Evolutionary conservation across 306 rosid genomes (phyloP).

Genomic region (Vigna hirtella): DNA sequence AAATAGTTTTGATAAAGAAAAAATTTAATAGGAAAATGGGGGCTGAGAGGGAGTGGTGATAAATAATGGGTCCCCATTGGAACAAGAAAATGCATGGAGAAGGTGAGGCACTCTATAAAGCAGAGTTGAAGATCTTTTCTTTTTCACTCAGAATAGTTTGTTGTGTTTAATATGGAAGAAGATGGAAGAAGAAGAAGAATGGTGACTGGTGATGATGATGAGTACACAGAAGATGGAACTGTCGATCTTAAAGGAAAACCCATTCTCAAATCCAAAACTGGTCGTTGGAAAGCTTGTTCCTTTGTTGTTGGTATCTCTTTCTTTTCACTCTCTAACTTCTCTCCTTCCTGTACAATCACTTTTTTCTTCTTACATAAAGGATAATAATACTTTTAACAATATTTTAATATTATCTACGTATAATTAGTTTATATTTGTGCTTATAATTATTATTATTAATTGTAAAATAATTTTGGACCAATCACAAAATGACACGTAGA

Average conservation of each 20-base stretch:
- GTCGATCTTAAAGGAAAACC: slow-evolving; percentile 83
- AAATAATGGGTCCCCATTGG: not conserved
- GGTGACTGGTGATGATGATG: not conserved
- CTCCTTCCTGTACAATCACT: too few species aligned
- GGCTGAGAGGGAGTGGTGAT: not conserved
- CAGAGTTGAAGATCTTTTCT: too few species aligned
- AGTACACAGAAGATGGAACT: slow-evolving; percentile 77
- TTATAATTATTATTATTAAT: too few species aligned
- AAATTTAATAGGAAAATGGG: too few species aligned
- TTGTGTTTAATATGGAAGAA: slow-evolving; percentile 41
- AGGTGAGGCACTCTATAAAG: slow-evolving; percentile 5
- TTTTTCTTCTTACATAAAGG: too few species aligned
- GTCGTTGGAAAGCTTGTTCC: slow-evolving; percentile 86
- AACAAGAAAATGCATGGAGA: not conserved
- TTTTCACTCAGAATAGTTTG: too few species aligned
- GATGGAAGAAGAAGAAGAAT: not conserved
- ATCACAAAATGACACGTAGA: accelerated
- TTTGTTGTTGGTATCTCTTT: slow-evolving; percentile 62
- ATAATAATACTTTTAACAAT: too few species aligned
- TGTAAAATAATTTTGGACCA: accelerated
- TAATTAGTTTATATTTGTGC: too few species aligned
- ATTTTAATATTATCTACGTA: too few species aligned
- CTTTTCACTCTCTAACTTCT: too few species aligned
- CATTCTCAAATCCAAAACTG: slow-evolving; percentile 61
- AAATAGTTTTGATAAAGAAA: too few species aligned